A percentile compares a stretch with the other conserved stretches of the same genome.
These are phyloP conservation scores for Ophiorrhiza pumila DNA, from an alignment of 257 asterid species.

Conservation along the genomic window DNA sequence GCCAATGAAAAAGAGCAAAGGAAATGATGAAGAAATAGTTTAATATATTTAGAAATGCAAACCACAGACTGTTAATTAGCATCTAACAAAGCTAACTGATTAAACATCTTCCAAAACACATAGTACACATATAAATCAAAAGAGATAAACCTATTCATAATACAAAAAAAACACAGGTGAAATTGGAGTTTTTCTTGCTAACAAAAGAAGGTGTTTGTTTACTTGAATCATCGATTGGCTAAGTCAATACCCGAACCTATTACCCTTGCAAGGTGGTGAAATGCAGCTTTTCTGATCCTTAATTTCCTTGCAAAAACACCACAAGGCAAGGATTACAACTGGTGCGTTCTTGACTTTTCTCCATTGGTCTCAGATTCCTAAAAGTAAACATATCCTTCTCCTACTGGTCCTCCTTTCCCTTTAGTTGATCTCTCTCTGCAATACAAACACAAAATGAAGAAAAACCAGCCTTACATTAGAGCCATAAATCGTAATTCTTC, in stretches of 20 bases:
- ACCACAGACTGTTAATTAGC: conserved; percentile 5
- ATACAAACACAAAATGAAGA: not conserved
- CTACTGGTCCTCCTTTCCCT: conserved; percentile 8
- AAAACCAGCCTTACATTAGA: too few species aligned
- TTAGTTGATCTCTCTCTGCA: conserved; percentile 23
- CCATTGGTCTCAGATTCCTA: conserved; percentile 9
- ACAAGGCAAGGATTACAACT: conserved; percentile 29
- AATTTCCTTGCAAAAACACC: conserved; percentile 23
- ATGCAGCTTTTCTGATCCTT: conserved; percentile 11
- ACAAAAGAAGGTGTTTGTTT: conserved; percentile 27
- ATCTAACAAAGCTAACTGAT: conserved; percentile 6
- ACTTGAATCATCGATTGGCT: conserved; percentile 14
- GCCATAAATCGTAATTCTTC: not conserved
- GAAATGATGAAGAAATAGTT: too few species aligned
- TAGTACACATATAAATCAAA: conserved; percentile 5
- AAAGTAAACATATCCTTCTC: conserved; percentile 28
- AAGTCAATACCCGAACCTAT: conserved; percentile 83
- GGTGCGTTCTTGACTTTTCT: conserved; percentile 29
- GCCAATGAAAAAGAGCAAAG: too few species aligned
- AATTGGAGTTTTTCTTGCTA: not conserved
- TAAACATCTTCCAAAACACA: conserved; percentile 6
- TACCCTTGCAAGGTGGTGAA: conserved; percentile 48
- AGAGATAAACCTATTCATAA: conserved; percentile 2
- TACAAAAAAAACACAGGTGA: not conserved
- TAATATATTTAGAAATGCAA: not conserved